phyloP scores from a whole-genome alignment of 148 eudicot species.

The Silene latifolia region DNA sequence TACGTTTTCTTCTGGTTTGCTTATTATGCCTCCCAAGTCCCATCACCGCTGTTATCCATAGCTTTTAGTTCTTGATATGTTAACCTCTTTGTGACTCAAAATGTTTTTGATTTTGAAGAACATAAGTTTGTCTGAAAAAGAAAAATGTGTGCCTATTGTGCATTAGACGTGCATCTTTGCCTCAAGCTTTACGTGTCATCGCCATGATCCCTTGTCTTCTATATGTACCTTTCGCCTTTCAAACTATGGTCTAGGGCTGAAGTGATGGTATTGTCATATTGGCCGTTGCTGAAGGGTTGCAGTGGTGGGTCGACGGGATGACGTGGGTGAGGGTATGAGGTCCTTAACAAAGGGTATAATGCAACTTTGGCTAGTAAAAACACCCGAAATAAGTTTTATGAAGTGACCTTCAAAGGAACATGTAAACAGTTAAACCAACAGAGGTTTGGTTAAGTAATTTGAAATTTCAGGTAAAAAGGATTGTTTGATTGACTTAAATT shows the following conservation, averaged over 20 bases:
- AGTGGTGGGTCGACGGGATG: too few species aligned
- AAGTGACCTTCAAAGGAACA: background rate
- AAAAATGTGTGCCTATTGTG: background rate
- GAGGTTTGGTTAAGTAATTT: background rate
- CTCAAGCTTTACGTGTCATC: too few species aligned
- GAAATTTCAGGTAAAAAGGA: background rate
- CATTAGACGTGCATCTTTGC: too few species aligned
- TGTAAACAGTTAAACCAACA: background rate
- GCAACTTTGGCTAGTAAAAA: too few species aligned
- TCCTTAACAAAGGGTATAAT: too few species aligned
- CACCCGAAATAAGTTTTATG: too few species aligned
- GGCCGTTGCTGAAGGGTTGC: background rate
- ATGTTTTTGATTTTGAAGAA: too few species aligned
- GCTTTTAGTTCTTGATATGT: background rate
- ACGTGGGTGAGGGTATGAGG: too few species aligned
- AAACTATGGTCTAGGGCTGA: background rate
- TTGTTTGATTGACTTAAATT: background rate
- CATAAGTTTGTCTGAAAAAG: background rate
- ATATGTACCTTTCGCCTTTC: background rate
- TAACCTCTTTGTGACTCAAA: background rate
- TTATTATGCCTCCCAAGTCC: background rate
- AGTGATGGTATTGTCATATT: background rate
- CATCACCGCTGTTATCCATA: background rate
- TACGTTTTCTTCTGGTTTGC: background rate
- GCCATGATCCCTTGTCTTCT: background rate